Conservation (phyloP, 139 green algal species). For the Haematococcus lacustris region DNA sequence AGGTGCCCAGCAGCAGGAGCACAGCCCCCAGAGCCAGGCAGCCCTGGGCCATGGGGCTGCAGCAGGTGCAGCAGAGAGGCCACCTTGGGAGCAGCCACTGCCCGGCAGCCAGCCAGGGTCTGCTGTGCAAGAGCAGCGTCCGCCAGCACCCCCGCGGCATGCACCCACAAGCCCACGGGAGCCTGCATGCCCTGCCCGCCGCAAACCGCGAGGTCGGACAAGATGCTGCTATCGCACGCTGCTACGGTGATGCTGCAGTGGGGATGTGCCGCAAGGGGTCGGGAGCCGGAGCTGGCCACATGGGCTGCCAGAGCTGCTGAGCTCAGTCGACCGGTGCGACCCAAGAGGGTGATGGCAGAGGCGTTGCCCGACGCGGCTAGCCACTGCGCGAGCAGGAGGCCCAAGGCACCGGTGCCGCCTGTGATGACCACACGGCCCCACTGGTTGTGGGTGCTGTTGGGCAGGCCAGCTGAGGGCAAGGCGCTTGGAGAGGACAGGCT, state of each 20-base stretch:
- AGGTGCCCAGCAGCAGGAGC: slow-evolving; percentile 17
- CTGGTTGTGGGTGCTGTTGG: not conserved
- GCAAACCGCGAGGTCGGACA: not conserved
- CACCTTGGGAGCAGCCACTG: slow-evolving; percentile 42
- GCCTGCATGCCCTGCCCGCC: slow-evolving; percentile 7
- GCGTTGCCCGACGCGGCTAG: slow-evolving; percentile 15
- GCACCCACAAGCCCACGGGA: slow-evolving; percentile 25
- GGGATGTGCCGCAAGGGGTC: too few species aligned
- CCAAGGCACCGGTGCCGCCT: slow-evolving; percentile 58
- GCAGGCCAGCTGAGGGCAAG: not conserved
- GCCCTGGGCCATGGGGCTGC: not conserved
- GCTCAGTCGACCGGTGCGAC: not conserved
- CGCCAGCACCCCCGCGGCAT: slow-evolving; percentile 64
- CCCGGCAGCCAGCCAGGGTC: slow-evolving; percentile 24
- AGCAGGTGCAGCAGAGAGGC: not conserved
- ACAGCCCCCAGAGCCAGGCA: too few species aligned
- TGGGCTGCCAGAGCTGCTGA: not conserved
- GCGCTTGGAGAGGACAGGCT: not conserved
- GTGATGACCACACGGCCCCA: slow-evolving; percentile 31
- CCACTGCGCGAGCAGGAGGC: slow-evolving; percentile 46
- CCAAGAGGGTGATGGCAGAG: slow-evolving; percentile 3
- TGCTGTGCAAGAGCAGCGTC: slow-evolving; percentile 63
- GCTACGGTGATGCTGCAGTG: not conserved
- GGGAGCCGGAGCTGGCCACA: not conserved
- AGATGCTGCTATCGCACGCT: slow-evolving; percentile 7